phyloP scores from a whole-genome alignment of 2,329 filamentous ascomycete genomes.

The Whalleya microplaca region DNA sequence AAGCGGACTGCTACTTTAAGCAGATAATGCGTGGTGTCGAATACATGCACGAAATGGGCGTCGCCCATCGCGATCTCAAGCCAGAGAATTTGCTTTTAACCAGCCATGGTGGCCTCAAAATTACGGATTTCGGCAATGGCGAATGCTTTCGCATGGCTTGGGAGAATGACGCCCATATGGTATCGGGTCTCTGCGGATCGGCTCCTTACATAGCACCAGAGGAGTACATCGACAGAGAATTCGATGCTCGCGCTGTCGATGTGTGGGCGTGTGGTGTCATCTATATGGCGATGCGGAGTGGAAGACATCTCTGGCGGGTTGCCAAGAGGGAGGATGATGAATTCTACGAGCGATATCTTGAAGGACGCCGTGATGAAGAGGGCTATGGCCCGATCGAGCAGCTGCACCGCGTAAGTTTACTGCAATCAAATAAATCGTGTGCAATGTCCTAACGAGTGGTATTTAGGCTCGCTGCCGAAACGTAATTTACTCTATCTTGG shows the following conservation, averaged over 20 bases:
- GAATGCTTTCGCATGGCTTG: constrained; percentile 99
- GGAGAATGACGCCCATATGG: constrained; percentile 99
- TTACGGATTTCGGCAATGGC: constrained; percentile 97
- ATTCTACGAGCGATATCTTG: constrained; percentile 92
- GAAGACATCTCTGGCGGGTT: constrained; percentile 93
- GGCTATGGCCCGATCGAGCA: constrained; percentile 97
- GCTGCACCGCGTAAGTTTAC: constrained; percentile 79
- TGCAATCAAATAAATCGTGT: neutral
- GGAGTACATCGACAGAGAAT: constrained; percentile 93
- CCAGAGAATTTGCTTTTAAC: constrained; percentile 95
- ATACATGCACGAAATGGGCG: constrained; percentile 99
- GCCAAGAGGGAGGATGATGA: constrained; percentile 97
- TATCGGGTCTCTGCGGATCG: constrained; percentile 92
- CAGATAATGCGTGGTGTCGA: constrained; percentile 99
- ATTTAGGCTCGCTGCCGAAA: constrained; percentile 93
- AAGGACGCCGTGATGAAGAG: constrained; percentile 90
- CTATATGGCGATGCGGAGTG: constrained; percentile 99
- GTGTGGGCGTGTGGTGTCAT: constrained; percentile 99
- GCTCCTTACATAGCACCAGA: constrained; percentile 97
- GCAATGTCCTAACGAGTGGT: constrained; percentile 26
- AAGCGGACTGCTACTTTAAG: constrained; percentile 98
- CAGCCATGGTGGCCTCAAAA: constrained; percentile 90
- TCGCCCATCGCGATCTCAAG: constrained; percentile 94
- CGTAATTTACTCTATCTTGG: constrained; percentile 97
- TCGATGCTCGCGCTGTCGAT: constrained; percentile 96